Evolutionary conservation across 192 early-diverging fungal species (phyloP), one percentile per base, ranked within the genome.

Genomic region (Coemansia sp.): DNA sequence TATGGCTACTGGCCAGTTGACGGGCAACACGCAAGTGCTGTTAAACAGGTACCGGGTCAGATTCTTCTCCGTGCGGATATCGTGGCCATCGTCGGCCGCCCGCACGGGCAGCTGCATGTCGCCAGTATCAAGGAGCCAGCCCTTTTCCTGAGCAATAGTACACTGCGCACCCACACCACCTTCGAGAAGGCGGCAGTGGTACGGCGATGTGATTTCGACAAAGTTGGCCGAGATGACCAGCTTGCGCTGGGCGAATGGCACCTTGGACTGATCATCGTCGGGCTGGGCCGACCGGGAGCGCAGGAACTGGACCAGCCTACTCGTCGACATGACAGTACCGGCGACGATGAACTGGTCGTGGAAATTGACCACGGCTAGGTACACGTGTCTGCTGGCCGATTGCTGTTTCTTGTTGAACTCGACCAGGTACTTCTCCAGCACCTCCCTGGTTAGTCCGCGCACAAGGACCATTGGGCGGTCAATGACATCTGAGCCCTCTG

Each of bases 141-240:
- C 8, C 37, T 74, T 74, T 3, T 66, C 45, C 4, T 28, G 14
- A 0, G 42, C 54, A 13, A 50, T 11, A 3, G 28, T 36, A 4
- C 25, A 16, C 1, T 52, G 47, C 12, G 18, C 20, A 0, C 39
- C 40, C 2, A 54, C 37, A 3, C 38, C 12, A 0, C 23, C 10
- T 3, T 49, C 28, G n/a, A 68, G 57, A 0, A 65, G 32, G 7
- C 12, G 8, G 35, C 62, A 62, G 17, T 74, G 70, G 81, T 92
- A 97, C 18, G 94, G 92, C 38, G 79, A 88, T 13, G 89, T 80
- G 37, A 92, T 88, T 10, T 86, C 82, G 48, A 92, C 73, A 69
- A 89, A 92, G 38, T 86, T 80, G 11, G 81, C 79, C 4, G 75
- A 79, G 37, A 93, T 86, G 83, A 82, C 81, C 39, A 89, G 77